Base-by-base conservation (phyloP, 2,329 filamentous ascomycete genomes). In the Pseudogymnoascus sp. region DNA sequence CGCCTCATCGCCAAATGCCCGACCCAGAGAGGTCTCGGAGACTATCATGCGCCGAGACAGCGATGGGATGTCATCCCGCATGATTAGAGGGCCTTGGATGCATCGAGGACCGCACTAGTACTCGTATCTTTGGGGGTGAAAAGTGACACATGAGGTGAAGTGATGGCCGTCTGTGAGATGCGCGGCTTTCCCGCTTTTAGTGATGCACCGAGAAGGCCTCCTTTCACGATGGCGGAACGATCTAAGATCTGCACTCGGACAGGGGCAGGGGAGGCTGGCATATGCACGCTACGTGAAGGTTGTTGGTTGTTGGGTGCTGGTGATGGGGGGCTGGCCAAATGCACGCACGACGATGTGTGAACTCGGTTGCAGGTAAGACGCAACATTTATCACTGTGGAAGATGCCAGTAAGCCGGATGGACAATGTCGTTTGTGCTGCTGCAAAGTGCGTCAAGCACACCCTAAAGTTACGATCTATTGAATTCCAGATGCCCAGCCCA, bases 401-500 rank as follows among this genome's bases (percentile, higher is more conserved):
- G 16, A 57, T 1, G 29, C 26, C 7, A 57, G 16, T 57, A 34
- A 57, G 29, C 51, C 5, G 29, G 29, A 18, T 57, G n/a, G 16
- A 54, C 4, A 57, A 34, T 57, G 29, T 29, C 51, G 11, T 57
- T 57, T 57, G 29, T 57, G 10, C 51, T 57, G n/a, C 16, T 57
- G 14, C 51, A 57, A 57, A 21, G 51, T 34, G 29, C 16, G n/a
- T 34, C 47, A 34, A 57, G 47, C 26, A 31, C 26, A 18, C 8
- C 51, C n/a, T 57, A 57, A 57, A 34, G 29, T 57, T 57, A 34
- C n/a, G 51, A 57, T 57, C 51, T 57, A 34, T 57, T 34, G 26
- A 31, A 57, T 34, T 57, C 3, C 51, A 34, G 34, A 21, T 21
- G n/a, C 29, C 51, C n/a, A 57, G 29, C 51, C 51, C 11, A 34